phyloP scores from a whole-genome alignment of 345 rosid genomes.

The Cardiospermum halicacabum region DNA sequence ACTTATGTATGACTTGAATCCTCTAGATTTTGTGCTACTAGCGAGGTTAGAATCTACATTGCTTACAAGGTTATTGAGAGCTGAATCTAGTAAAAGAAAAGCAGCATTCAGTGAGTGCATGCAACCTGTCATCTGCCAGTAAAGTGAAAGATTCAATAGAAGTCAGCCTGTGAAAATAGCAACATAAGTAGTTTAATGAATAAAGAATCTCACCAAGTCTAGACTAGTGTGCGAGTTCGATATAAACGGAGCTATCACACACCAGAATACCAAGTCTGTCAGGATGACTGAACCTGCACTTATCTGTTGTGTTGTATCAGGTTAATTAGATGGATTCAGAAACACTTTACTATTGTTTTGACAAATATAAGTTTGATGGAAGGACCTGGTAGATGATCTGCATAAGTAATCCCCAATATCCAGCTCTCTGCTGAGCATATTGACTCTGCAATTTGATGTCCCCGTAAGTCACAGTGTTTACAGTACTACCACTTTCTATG shows the following conservation, averaged over 20 bases:
- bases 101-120: slow-evolving; percentile 69
- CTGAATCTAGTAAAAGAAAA: slow-evolving; percentile 57
- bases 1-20: too few species aligned
- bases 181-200: neutral
- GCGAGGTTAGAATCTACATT: too few species aligned
- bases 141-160: neutral
- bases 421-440: slow-evolving; percentile 42
- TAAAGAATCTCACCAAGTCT: slow-evolving; percentile 44
- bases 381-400: slow-evolving; percentile 67
- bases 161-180: neutral
- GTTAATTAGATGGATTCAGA: neutral
- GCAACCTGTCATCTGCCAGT: slow-evolving; percentile 77
- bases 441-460: slow-evolving; percentile 39
- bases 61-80: slow-evolving; percentile 72
- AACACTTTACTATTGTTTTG: too few species aligned
- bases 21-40: slow-evolving; percentile 18
- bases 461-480: slow-evolving; percentile 3
- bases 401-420: slow-evolving; percentile 76
- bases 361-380: neutral
- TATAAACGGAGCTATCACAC: slow-evolving; percentile 60
- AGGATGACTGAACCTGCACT: slow-evolving; percentile 78
- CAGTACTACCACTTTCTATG: slow-evolving; percentile 22
- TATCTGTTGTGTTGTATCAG: slow-evolving; percentile 34
- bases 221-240: slow-evolving; percentile 57
- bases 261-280: slow-evolving; percentile 76